phyloP scores from a whole-genome alignment of 352 stramenopile species.

The Aphanomyces cochlioides region DNA sequence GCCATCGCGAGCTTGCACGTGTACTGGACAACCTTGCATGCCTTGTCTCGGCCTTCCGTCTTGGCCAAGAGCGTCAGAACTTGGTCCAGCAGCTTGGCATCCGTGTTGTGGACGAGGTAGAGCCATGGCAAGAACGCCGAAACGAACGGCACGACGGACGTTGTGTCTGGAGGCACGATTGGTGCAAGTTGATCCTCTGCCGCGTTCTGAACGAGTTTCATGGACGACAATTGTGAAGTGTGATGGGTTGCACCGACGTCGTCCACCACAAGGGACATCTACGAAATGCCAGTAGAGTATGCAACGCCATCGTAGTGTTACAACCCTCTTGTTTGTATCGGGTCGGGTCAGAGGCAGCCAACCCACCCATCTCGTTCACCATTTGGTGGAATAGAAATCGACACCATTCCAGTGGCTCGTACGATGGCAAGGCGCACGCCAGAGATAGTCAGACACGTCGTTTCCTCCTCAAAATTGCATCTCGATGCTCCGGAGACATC shows the following conservation, averaged over 20 bases:
- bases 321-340: too few species aligned
- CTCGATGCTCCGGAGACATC: too few species aligned
- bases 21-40: slow-evolving; percentile 27
- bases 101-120: background rate
- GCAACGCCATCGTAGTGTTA: too few species aligned
- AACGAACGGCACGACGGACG: slow-evolving; percentile 1
- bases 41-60: slow-evolving; percentile 26
- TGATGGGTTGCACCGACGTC: background rate
- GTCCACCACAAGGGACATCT: background rate
- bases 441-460: too few species aligned
- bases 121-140: slow-evolving; percentile 11
- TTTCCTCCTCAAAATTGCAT: too few species aligned
- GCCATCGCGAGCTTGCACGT: slow-evolving; percentile 27
- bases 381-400: too few species aligned
- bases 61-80: slow-evolving; percentile 22
- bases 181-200: background rate
- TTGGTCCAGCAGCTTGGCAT: slow-evolving; percentile 18
- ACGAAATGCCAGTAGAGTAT: too few species aligned
- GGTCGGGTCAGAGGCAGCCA: too few species aligned
- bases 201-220: slow-evolving; percentile 16
- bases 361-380: too few species aligned
- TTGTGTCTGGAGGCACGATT: background rate
- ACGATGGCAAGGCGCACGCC: too few species aligned
- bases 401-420: too few species aligned
- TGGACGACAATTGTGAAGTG: background rate